Evolutionary conservation across 805 yeast genomes (phyloP), one percentile per base, ranked within the genome.

Genomic region (Candida pini): DNA sequence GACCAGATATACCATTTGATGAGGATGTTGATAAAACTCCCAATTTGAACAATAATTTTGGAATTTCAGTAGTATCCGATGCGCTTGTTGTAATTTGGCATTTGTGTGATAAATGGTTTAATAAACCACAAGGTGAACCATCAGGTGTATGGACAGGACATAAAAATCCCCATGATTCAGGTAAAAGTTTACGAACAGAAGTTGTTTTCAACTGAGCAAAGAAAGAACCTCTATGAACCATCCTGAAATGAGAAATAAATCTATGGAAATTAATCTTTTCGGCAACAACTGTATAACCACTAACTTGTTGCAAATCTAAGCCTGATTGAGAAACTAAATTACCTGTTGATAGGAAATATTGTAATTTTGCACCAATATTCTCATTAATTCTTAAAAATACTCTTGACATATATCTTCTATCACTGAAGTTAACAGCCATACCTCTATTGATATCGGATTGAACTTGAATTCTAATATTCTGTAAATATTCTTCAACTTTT

Each of bases 101-200:
- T 62, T 86, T 88, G 65, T 92, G 97, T 8, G 97, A 82, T 66
- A 92, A 79, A 71, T 92, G 98, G 64, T 92, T 92, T 54, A 92
- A 69, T 59, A 92, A 71, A 68, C 98, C 98, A 78, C 98, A 92
- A 15, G 98, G 98, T 33, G 97, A 84, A 51, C 98, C 98, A 81
- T 92, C 98, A 5, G 98, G 98, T 10, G 98, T 92, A 62, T 92
- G 98, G 17, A 92, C 98, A 9, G 98, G 98, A 66, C 98, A 92
- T 50, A 92, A 65, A 74, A 92, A 92, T 3, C 98, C 98, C 98
- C 98, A 92, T 1, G 96, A 85, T 62, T 92, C 98, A 1, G 98
- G 98, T 39, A 92, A 72, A 51, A 92, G 69, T 61, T 92, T 92
- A 69, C 98, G 79, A 31, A 92, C 98, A 1, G 97, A 83, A 17